Conservation (phyloP, 331 rosid species). For the Malus hybrid region DNA sequence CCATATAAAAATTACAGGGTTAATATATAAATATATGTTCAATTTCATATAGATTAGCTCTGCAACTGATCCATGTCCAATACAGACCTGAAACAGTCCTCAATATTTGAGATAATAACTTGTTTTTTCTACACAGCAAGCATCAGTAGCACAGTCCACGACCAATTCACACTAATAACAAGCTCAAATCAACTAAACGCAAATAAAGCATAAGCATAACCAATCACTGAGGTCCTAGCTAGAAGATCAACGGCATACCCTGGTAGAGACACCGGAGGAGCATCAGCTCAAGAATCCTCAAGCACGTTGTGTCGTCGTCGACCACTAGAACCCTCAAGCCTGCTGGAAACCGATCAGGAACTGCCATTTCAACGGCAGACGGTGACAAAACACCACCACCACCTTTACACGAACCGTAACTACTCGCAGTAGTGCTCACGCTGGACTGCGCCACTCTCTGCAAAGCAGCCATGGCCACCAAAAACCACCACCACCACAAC, state of each 20-base stretch:
- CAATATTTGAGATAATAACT: neutral
- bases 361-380: constrained; percentile 3
- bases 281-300: constrained; percentile 57
- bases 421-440: constrained; percentile 10
- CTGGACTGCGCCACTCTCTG: constrained; percentile 33
- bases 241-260: constrained; percentile 26
- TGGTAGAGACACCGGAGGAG: constrained; percentile 50
- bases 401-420: constrained; percentile 24
- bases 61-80: too few species aligned
- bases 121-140: too few species aligned
- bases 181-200: neutral
- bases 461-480: too few species aligned
- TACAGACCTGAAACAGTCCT: neutral
- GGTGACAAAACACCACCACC: neutral
- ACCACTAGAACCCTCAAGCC: constrained; percentile 67
- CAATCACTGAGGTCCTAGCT: neutral
- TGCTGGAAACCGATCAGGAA: constrained; percentile 39
- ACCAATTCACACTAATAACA: too few species aligned
- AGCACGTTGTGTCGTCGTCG: constrained; percentile 53
- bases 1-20: too few species aligned
- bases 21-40: too few species aligned
- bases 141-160: too few species aligned
- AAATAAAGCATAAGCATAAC: neutral
- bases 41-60: too few species aligned
- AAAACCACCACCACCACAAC: too few species aligned